Percentiles rank a stretch among this genome's conserved stretches.
These are phyloP conservation scores for Senecio squalidus DNA, from an alignment of 140 eudicot genomes.

Conservation along the genomic window DNA sequence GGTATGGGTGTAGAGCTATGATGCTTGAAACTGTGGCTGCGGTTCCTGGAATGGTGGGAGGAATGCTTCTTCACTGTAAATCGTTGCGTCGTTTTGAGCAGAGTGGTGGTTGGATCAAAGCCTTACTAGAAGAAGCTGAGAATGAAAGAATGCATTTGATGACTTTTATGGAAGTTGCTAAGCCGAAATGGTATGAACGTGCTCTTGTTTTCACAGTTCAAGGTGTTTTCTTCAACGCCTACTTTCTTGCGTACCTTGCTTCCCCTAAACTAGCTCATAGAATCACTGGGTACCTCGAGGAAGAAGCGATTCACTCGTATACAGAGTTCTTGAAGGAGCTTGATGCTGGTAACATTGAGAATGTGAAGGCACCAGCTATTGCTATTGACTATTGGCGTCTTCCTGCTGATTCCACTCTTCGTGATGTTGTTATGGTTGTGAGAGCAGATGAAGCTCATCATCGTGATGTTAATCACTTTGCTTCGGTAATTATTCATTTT, in stretches of 20 bases:
- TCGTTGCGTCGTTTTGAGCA: slow-evolving; percentile 86
- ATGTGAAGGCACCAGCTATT: slow-evolving; percentile 93
- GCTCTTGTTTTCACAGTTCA: slow-evolving; percentile 89
- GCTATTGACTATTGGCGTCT: slow-evolving; percentile 95
- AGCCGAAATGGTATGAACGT: slow-evolving; percentile 89
- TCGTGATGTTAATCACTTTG: slow-evolving; percentile 98
- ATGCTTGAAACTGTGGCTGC: slow-evolving; percentile 98
- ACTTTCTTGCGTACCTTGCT: slow-evolving; percentile 60
- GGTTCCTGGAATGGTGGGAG: slow-evolving; percentile 99
- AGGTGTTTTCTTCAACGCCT: slow-evolving; percentile 91
- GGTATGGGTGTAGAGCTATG: slow-evolving; percentile 97
- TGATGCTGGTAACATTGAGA: slow-evolving; percentile 73
- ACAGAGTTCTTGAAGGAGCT: slow-evolving; percentile 92
- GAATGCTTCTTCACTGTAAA: slow-evolving; percentile 91
- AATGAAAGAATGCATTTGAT: slow-evolving; percentile 95
- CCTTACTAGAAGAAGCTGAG: slow-evolving; percentile 87
- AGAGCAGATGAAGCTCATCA: slow-evolving; percentile 99
- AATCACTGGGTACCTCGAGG: slow-evolving; percentile 87
- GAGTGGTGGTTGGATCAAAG: slow-evolving; percentile 96
- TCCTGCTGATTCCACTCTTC: slow-evolving; percentile 61
- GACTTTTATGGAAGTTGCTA: slow-evolving; percentile 96
- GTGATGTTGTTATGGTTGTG: slow-evolving; percentile 89
- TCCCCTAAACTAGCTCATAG: slow-evolving; percentile 92
- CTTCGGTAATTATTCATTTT: slow-evolving; percentile 48
- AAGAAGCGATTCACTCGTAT: slow-evolving; percentile 93